Base-by-base conservation (phyloP, 495 filamentous ascomycete species). In the Oleoguttula mirabilis region DNA sequence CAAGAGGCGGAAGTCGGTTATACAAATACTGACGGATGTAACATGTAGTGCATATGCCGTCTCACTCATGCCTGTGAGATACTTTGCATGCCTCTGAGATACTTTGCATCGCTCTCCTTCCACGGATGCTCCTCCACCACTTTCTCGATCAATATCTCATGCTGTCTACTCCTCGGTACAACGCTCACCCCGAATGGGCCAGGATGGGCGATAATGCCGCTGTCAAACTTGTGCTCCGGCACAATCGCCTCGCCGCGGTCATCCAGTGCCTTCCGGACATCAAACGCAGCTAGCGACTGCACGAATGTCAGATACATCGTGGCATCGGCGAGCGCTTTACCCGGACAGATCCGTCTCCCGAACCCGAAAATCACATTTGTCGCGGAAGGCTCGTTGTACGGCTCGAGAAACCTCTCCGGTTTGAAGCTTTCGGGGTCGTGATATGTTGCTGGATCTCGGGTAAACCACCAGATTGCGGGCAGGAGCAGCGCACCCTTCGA, bases 151-250 rank as follows among this genome's bases (percentile, higher is more conserved):
- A 67, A 41, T 17, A 52, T 47, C 31, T 39, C 51, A 45, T 65
- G 60, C 19, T 34, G 23, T 28, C 32, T 30, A 36, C 52, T 63
- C n/a, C 66, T 54, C 2, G 62, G 53, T 32, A 43, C 42, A 16
- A 69, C 62, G 10, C 39, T 42, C 16, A 54, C 24, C n/a, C 54
- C 33, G 39, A 54, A 69, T 8, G 64, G 63, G 1, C 53, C 49
- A 1, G 65, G 65, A 37, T 65, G 65, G 33, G 56, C 62, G 19
- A 67, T 52, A 7, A 66, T 48, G 10, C 67, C 66, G 0, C 62
- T 52, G 2, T 54, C 28, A 22, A 61, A 64, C 10, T 57, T 43
- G 1, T 60, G 21, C 11, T 66, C 64, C 1, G 64, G 65, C 1
- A 64, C 35, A 27, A 68, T 61, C 10, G 48, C 36, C 39, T 55